Base-by-base conservation (phyloP, 2,329 filamentous ascomycete genomes). In the Cryphonectria nitschkei region DNA sequence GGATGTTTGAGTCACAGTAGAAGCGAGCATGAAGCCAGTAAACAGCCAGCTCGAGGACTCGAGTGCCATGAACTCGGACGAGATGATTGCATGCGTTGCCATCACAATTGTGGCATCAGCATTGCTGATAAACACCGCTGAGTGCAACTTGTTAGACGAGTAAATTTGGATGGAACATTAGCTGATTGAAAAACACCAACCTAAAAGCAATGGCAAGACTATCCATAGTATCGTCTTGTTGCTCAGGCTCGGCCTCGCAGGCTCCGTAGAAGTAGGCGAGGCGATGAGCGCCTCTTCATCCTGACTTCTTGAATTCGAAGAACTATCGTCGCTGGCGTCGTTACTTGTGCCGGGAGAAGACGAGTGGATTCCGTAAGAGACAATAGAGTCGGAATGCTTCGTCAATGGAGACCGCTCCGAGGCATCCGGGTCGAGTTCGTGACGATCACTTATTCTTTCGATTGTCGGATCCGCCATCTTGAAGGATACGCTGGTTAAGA, bases 71-170 rank as follows among this genome's bases (percentile, higher is more conserved):
- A 91, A 91, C 68, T 90, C 86, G 13, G 88, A 91, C 0, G 88
- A 86, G 67, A 91, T 89, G 3, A 82, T 82, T 0, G 87, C 86
- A 70, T 91, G 88, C 0, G 90, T 92, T 0, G 92, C 90, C 43
- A 93, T 80, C 0, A 93, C 85, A 0, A 93, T 81, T 1, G 89
- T 90, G 0, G 82, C 80, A 75, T 94, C 92, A 22, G 87, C 86
- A 68, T 90, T 89, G 8, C 87, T 86, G 16, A 92, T 86, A 74
- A 93, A 92, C 19, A 91, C 88, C 14, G 88, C 88, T 84, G 34
- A 2, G 37, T 22, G 9, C 60, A 26, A 19, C 19, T 22, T 39
- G 32, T 65, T 50, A 19, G 37, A 63, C 26, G 29, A 22, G 6
- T 5, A 1, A 41, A 4, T 13, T 22, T 26, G 19, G 7, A 2